phyloP scores from a whole-genome alignment of 768 basidiomycete genomes.

The Mycena albidolilacea region DNA sequence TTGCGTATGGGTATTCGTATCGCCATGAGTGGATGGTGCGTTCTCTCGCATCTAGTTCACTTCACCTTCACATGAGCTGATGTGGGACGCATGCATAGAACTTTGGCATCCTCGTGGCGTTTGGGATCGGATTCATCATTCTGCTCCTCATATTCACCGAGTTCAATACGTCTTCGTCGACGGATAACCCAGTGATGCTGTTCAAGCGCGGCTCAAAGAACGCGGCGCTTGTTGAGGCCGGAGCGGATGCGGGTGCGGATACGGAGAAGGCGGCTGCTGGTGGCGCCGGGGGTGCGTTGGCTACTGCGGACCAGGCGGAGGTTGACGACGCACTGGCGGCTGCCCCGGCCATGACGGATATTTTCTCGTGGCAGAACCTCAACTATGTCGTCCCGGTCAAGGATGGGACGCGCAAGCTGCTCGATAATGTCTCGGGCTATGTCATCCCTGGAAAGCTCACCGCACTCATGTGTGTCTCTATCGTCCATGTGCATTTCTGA shows the following conservation, averaged over 20 bases:
- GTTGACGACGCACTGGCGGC: slow-evolving; percentile 47
- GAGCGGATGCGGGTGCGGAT: slow-evolving; percentile 38
- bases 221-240: slow-evolving; percentile 20
- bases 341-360: slow-evolving; percentile 61
- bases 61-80: slow-evolving; percentile 16
- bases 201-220: slow-evolving; percentile 73
- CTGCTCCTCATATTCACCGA: slow-evolving; percentile 75
- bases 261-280: slow-evolving; percentile 42
- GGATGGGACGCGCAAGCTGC: slow-evolving; percentile 63
- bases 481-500: background rate
- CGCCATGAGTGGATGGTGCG: slow-evolving; percentile 62
- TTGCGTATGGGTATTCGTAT: slow-evolving; percentile 65
- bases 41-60: background rate
- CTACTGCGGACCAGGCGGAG: slow-evolving; percentile 12
- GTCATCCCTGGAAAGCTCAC: slow-evolving; percentile 87
- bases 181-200: slow-evolving; percentile 62
- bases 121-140: slow-evolving; percentile 69
- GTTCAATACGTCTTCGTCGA: slow-evolving; percentile 58
- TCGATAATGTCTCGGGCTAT: slow-evolving; percentile 84
- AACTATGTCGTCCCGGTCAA: slow-evolving; percentile 74
- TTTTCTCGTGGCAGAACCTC: slow-evolving; percentile 87
- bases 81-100: slow-evolving; percentile 55
- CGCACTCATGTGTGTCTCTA: slow-evolving; percentile 76
- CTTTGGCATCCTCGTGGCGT: slow-evolving; percentile 79
- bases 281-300: background rate